Evolutionary conservation across 2,329 filamentous ascomycete genomes (phyloP), one percentile per base, ranked within the genome.

Genomic region (Neofusicoccum ribis): DNA sequence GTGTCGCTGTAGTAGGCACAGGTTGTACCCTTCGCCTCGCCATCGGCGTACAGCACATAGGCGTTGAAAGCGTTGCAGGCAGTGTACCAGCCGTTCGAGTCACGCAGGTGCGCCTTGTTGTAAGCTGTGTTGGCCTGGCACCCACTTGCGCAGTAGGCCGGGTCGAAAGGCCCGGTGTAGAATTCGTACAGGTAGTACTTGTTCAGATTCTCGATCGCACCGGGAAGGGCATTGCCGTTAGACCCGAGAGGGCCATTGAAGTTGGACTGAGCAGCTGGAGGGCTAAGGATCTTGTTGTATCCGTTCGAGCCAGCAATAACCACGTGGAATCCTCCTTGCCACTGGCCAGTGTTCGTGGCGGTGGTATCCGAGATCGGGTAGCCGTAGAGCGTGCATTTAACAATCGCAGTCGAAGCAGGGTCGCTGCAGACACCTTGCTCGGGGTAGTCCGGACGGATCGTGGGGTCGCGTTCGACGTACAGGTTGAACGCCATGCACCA

Each of bases 71-170:
- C 3, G 52, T 41, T 41, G 72, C 77, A 79, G 27, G 74, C 67
- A 60, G 70, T 70, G 63, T 75, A 76, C 11, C 69, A 71, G 23
- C 72, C 73, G 27, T 72, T 68, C 5, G 69, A 11, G 15, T 15
- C 14, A 7, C 27, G 27, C 9, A 72, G 72, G 65, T 73, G 69
- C 36, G 71, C 68, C 39, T 65, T 67, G 66, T 79, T 74, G 67
- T 76, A 78, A 3, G 68, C 67, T 11, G 74, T 78, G 67, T 78
- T 73, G 17, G 73, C 70, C 56, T 73, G 65, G 68, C 76, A 79
- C 27, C 73, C 75, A 9, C 73, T 69, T 15, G 73, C 73, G 68
- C 77, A 80, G 8, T 70, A 65, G 27, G 67, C 62, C 1, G 72
- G 70, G 47, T 73, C 72, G 61, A 71, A 74, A 7, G 52, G 52